Base-by-base conservation (phyloP, 2,329 filamentous ascomycete genomes). In the Leptographium lundbergii region DNA sequence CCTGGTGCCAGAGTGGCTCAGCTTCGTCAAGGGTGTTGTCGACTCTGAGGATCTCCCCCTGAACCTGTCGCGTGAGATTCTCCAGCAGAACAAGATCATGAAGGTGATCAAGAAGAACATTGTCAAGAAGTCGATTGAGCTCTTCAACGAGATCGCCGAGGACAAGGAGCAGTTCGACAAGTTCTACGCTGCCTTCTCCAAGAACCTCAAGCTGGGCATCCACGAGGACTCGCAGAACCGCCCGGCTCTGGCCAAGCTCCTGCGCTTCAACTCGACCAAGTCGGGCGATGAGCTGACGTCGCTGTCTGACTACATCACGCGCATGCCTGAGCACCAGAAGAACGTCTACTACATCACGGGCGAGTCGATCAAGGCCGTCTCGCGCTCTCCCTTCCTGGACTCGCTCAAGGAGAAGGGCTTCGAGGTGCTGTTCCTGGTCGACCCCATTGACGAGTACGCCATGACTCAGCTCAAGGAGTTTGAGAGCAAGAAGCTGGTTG, bases 31-130 rank as follows among this genome's bases (percentile, higher is more conserved):
- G 89, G 94, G 94, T 87, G 94, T 99, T 69, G 94, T 99, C 75
- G 94, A 99, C 81, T 99, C 94, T 71, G 94, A 99, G 85, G 94
- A 99, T 76, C 88, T 99, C 64, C 94, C 94, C 69, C 88, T 99
- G 76, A 99, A 99, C 86, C 78, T 99, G 81, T 97, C 94, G 72
- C 94, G 94, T 88, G 94, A 99, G 87, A 97, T 92, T 61, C 90
- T 99, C 56, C 94, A 99, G 81, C 94, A 97, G 84, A 99, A 97
- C 89, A 97, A 97, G 91, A 99, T 99, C 84, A 97, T 97, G 94
- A 97, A 97, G 88, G 94, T 97, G 77, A 97, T 97, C 85, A 95
- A 95, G 87, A 99, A 99, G 91, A 99, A 99, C 87, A 96, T 99
- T 66, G 91, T 99, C 84, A 99, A 97, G 91, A 99, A 99, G 89